Base-by-base conservation (phyloP, 805 yeast genomes). In the Pichia thaimueangensis region DNA sequence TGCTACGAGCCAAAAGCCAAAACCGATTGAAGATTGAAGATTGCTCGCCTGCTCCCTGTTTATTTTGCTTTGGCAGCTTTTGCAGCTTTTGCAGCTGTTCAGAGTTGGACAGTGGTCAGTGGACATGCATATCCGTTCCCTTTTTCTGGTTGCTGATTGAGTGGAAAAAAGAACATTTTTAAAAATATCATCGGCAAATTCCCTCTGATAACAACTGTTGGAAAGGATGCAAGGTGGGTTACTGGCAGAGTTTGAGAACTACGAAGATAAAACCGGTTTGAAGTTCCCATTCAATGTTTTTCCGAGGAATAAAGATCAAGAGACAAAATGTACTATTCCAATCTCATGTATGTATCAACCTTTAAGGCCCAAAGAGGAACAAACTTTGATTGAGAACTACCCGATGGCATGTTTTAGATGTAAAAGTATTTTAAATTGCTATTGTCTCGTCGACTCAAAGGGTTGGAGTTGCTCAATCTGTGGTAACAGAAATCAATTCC, bases 201-300 rank as follows among this genome's bases (percentile, higher is more conserved):
- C n/a, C n/a, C n/a, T n/a, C n/a, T n/a, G n/a, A n/a, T n/a, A n/a
- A n/a, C n/a, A n/a, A n/a, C n/a, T n/a, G n/a, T n/a, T n/a, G n/a
- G n/a, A n/a, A n/a, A n/a, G n/a, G n/a, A n/a, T n/a, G n/a, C n/a
- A n/a, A n/a, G 31, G 16, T 6, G 31, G 9, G 6, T 37, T 50
- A 48, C 52, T 48, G 22, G 30, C 45, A 13, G 47, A 49, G 19
- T 74, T 76, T 51, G 80, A 75, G 53, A 66, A 66, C 15, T 63
- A 71, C 51, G 95, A 85, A 58, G 93, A 85, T 57, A 58, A 63
- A 41, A 82, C 83, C 51, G 93, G 93, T 37, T 74, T 82, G 31
- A 74, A 93, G 53, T 71, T 80, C 58, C 71, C 89, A 6, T 85
- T 93, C 88, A 82, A 80, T 56, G 64, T 67, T 9, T 59, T 80